phyloP scores from a whole-genome alignment of 441 rosid genomes.

The Populus hybrid region DNA sequence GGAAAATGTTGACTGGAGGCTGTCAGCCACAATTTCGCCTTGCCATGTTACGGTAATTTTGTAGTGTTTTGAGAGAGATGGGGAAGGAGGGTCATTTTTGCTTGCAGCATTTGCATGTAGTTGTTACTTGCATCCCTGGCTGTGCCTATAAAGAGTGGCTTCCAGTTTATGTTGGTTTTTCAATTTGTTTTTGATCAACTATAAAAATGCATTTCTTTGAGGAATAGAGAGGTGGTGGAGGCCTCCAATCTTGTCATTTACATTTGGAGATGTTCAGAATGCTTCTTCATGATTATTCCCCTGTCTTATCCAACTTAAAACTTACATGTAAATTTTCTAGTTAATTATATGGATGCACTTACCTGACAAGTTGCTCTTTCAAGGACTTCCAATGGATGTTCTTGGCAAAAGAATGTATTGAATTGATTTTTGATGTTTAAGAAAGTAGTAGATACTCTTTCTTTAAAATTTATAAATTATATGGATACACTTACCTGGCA shows the following conservation, averaged over 20 bases:
- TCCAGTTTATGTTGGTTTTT: background rate
- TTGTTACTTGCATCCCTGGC: background rate
- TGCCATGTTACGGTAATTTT: slow-evolving; percentile 91
- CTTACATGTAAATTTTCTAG: background rate
- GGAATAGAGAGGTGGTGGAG: background rate
- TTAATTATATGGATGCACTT: too few species aligned
- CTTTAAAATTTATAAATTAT: too few species aligned
- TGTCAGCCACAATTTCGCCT: slow-evolving; percentile 95
- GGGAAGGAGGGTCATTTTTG: background rate
- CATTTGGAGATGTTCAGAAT: background rate
- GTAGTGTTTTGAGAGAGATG: slow-evolving; percentile 18
- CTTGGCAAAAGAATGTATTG: background rate
- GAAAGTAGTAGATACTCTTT: background rate
- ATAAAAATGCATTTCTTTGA: background rate
- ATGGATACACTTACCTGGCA: background rate
- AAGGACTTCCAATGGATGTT: background rate
- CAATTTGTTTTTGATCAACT: background rate
- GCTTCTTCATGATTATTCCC: background rate
- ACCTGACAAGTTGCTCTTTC: background rate
- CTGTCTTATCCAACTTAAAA: background rate
- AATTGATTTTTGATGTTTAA: background rate
- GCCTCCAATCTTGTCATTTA: background rate
- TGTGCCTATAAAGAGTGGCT: background rate
- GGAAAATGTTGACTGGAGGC: slow-evolving; percentile 94
- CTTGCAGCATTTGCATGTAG: background rate